Conservation (phyloP, 176 grass and related monocot species). For the Aegilops longissima region DNA sequence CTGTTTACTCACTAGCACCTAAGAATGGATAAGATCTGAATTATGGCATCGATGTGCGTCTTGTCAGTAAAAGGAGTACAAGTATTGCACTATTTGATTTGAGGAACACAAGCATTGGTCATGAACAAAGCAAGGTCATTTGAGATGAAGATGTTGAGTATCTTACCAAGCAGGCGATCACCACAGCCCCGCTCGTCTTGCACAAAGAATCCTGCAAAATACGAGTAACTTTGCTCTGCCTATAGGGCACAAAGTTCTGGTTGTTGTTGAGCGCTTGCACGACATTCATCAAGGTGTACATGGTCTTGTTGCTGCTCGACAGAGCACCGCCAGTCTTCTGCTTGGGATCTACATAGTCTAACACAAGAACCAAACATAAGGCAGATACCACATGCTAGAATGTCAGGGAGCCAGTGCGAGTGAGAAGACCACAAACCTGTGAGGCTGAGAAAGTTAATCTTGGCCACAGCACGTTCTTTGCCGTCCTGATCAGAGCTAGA, state of each 20-base stretch:
- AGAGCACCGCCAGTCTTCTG: no score
- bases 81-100: no score
- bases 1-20: no score
- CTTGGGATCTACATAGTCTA: no score
- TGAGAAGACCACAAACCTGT: constrained; percentile 35
- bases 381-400: neutral
- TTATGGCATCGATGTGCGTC: no score
- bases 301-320: no score
- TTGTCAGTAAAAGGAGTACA: no score
- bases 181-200: constrained; percentile 31
- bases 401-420: neutral
- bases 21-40: no score
- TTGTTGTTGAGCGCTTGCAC: constrained; percentile 46
- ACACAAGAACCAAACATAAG: neutral
- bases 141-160: neutral
- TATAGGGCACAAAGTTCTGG: constrained; percentile 47
- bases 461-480: constrained; percentile 19
- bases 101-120: no score
- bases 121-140: neutral
- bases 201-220: constrained; percentile 66
- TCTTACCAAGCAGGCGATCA: constrained; percentile 61
- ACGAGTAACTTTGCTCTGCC: constrained; percentile 56
- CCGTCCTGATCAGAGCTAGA: constrained; percentile 30
- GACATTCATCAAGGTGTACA: constrained; percentile 53
- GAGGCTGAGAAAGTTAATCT: constrained; percentile 55